Base-by-base conservation (phyloP, 2,329 filamentous ascomycete genomes). In the Penicillium sp. region DNA sequence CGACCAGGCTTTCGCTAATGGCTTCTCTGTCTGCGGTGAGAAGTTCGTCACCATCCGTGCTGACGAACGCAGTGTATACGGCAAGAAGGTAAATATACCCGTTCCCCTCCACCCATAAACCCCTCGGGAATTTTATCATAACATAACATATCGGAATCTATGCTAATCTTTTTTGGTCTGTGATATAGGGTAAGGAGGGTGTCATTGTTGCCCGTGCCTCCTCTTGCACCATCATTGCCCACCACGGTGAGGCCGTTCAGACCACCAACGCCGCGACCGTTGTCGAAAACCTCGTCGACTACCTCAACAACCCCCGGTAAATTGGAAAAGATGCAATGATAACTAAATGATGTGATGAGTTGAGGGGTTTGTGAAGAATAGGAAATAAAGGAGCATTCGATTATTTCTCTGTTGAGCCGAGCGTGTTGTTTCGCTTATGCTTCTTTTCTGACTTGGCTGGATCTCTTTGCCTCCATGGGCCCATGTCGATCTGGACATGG, bases 201-300 rank as follows among this genome's bases (percentile, higher is more conserved):
- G 78, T 96, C 70, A 82, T 88, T 72, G 85, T 94, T 68, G 87
- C 87, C 78, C 96, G 95, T 83, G 95, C 93, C 70, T 87, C 83
- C 71, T 88, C 95, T 79, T 91, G 92, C 67, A 87, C 97, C 75
- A 85, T 99, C 73, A 79, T 99, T 74, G 89, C 86, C 67, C 91
- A 96, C 81, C 91, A 97, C 82, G 82, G 82, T 65, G 91, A 96
- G 75, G 75, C 75, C 61, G 79, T 87, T 66, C 82, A 89, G 74
- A 90, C 89, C 51, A 87, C 90, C 72, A 87, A 88, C 75, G 87
- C 91, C 62, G 87, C 87, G 68, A 84, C 84, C 73, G 90, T 89
- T 49, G 89, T 96, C 65, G 90, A 93, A 81, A 82, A 86, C 69
- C 84, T 99, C 62, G 91, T 85, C 70, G 90, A 96, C 77, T 97